Base-by-base conservation (phyloP, 2,329 filamentous ascomycete genomes). In the Davidsoniella australis region DNA sequence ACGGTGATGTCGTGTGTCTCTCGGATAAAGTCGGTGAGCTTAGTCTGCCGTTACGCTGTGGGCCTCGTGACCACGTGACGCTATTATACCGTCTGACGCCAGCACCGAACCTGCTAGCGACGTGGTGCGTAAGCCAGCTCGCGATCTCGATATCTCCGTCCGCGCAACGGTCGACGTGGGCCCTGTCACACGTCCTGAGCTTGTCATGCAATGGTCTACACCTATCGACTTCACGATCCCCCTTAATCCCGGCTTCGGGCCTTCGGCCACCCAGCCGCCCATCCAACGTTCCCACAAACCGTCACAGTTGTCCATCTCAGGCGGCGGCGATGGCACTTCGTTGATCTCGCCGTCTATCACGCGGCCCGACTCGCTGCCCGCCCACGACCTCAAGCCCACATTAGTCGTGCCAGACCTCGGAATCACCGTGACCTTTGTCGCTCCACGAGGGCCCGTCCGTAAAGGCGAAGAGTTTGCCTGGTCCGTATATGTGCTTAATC, bases 401-500 rank as follows among this genome's bases (percentile, higher is more conserved):
- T 61, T 61, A 49, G 65, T 63, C 55, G 63, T 62, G 36, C 71
- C 72, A 2, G 73, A 81, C 52, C 75, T 84, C 46, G 82, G 82
- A 52, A 74, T 89, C 51, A 85, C 80, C 36, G 77, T 89, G 65
- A 86, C 81, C 39, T 80, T 91, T 58, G 75, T 73, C 5, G 78
- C 74, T 0, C 81, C 82, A 33, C 53, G 62, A 10, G 58, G 63
- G 18, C 68, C 71, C 48, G 68, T 85, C 20, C 69, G 68, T 51
- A 72, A 78, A 0, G 81, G 81, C 37, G 71, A 83, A 42, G 68
- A 78, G 45, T 87, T 91, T 60, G 67, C 68, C 39, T 85, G 85
- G 79, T 73, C 72, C 33, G 71, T 88, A 14, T 82, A 85, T 58
- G 78, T 88, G 37, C 80, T 85, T 55, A 91, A 89, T 61, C 76